These are phyloP conservation scores for Colletotrichum melonis DNA, from an alignment of 2,329 filamentous ascomycete species.

Conservation along the genomic window DNA sequence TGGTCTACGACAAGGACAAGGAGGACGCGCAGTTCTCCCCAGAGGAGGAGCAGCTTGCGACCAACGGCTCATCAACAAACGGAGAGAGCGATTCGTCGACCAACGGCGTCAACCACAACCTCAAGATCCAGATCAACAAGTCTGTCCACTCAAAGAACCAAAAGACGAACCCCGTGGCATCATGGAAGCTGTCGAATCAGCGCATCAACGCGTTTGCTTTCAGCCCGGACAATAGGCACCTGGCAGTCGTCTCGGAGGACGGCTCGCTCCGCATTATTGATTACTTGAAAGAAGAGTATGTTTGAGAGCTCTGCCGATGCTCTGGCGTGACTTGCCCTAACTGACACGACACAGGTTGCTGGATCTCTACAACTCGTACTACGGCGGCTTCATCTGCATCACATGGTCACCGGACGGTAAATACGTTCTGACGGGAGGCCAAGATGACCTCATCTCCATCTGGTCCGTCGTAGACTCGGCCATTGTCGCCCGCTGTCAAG, in stretches of 20 bases:
- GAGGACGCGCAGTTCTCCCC: conserved; percentile 84
- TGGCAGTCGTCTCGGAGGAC: conserved; percentile 93
- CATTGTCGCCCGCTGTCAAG: conserved; percentile 91
- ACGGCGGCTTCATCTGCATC: conserved; percentile 90
- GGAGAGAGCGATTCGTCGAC: conserved; percentile 46
- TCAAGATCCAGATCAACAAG: conserved; percentile 80
- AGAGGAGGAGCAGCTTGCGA: conserved; percentile 64
- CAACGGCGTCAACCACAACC: conserved; percentile 48
- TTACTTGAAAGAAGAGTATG: conserved; percentile 88
- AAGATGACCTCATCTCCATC: conserved; percentile 95
- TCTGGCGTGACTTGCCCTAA: not conserved
- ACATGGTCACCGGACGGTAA: conserved; percentile 98
- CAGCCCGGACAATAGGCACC: conserved; percentile 86
- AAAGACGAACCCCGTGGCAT: conserved; percentile 90
- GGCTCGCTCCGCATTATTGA: conserved; percentile 91
- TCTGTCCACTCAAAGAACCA: conserved; percentile 95
- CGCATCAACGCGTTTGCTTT: conserved; percentile 92
- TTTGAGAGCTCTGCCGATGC: conserved; percentile 18
- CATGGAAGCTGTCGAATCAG: conserved; percentile 93
- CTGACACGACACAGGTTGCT: conserved; percentile 69
- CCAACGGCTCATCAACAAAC: conserved; percentile 49
- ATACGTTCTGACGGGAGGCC: conserved; percentile 93
- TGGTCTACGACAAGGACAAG: conserved; percentile 98
- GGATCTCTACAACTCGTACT: conserved; percentile 90
- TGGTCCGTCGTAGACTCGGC: conserved; percentile 89